Evolutionary conservation across 495 filamentous ascomycete genomes (phyloP).

Genomic region (Extremus antarcticus): DNA sequence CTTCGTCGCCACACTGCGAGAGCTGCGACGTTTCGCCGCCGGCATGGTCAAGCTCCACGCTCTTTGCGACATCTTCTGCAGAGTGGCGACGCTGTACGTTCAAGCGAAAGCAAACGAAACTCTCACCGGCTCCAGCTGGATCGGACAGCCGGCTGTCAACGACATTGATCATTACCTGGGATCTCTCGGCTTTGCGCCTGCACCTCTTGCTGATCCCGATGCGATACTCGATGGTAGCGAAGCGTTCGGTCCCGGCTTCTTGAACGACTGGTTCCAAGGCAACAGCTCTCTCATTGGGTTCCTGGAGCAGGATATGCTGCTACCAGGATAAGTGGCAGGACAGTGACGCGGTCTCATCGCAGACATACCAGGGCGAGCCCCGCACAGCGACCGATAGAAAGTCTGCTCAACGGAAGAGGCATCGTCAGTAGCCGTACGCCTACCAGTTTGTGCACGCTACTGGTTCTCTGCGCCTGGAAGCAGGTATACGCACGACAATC

Average conservation of each 20-base stretch:
- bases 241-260: neutral
- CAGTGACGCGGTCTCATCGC: no score
- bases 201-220: neutral
- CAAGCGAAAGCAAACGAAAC: neutral
- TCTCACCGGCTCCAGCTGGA: neutral
- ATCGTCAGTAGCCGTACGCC: no score
- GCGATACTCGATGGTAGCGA: neutral
- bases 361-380: no score
- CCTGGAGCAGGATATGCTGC: neutral
- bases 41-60: neutral
- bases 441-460: no score
- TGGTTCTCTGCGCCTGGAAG: no score
- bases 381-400: no score
- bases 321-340: neutral
- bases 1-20: neutral
- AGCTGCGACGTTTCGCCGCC: neutral
- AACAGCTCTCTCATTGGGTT: neutral
- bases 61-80: neutral
- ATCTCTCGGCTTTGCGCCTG: neutral
- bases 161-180: neutral
- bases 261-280: neutral
- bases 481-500: no score
- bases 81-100: neutral
- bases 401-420: no score
- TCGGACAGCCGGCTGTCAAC: neutral